Evolutionary conservation across 306 rosid genomes (phyloP).

Genomic region (Citrullus mucosospermus): DNA sequence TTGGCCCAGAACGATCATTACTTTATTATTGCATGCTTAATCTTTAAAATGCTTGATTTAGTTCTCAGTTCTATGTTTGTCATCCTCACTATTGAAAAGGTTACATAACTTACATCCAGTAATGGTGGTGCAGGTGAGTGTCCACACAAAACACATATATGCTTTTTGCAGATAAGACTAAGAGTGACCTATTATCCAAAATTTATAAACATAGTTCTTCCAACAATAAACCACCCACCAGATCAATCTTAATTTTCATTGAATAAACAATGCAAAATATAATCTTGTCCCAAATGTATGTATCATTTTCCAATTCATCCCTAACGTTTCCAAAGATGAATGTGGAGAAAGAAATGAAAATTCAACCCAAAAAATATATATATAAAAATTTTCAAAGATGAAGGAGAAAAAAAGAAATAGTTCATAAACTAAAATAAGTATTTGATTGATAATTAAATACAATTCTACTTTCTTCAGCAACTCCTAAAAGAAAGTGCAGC

Average conservation of each 20-base stretch:
- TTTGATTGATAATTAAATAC: background rate
- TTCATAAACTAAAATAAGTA: background rate
- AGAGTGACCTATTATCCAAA: background rate
- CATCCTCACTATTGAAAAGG: background rate
- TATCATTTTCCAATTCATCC: background rate
- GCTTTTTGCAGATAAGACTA: background rate
- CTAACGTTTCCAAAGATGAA: background rate
- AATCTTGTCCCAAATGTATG: background rate
- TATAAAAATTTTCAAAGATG: background rate
- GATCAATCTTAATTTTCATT: background rate
- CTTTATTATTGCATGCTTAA: background rate
- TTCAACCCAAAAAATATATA: background rate
- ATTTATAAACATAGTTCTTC: background rate
- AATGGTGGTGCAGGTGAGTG: background rate
- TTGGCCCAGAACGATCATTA: background rate
- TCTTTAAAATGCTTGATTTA: background rate
- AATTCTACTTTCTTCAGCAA: background rate
- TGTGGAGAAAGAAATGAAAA: background rate
- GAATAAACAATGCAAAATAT: background rate
- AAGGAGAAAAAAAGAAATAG: background rate
- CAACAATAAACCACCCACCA: background rate
- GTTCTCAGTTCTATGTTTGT: background rate
- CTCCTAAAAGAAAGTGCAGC: background rate
- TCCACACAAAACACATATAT: background rate
- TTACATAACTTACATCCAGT: background rate